Conservation (phyloP, 2,329 filamentous ascomycete genomes). For the Myotisia sp. region DNA sequence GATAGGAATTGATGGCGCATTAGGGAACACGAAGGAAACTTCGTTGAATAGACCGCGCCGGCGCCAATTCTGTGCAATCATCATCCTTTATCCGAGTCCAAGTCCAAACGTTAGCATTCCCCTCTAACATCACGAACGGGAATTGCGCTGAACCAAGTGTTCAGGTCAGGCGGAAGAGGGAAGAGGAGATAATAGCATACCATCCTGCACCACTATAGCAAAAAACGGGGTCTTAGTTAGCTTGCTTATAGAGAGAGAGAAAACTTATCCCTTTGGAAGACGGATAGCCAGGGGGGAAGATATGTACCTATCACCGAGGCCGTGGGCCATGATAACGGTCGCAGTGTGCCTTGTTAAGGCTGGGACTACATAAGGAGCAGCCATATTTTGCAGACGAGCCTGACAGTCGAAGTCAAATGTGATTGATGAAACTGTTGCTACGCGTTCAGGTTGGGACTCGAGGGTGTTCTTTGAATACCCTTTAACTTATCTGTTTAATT, state of each 20-base stretch:
- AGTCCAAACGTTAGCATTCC: too few relatives aligned
- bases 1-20: slow-evolving; percentile 75
- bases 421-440: too few relatives aligned
- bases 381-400: slow-evolving; percentile 7
- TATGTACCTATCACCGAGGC: slow-evolving; percentile 68
- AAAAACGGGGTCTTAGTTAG: slow-evolving; percentile 6
- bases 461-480: too few relatives aligned
- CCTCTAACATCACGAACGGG: too few relatives aligned
- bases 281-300: not conserved
- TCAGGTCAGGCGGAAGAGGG: not conserved
- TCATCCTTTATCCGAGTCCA: slow-evolving; percentile 37
- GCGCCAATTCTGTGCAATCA: slow-evolving; percentile 76
- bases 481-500: too few relatives aligned
- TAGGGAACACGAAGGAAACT: slow-evolving; percentile 86
- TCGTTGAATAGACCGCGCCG: slow-evolving; percentile 66
- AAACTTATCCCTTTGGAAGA: slow-evolving; percentile 8
- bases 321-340: slow-evolving; percentile 88
- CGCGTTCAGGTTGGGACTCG: too few relatives aligned
- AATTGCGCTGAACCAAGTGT: not conserved
- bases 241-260: not conserved
- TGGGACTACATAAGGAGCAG: slow-evolving; percentile 55
- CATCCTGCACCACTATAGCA: slow-evolving; percentile 34
- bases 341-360: slow-evolving; percentile 75
- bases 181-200: slow-evolving; percentile 18
- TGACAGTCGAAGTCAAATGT: too few relatives aligned